Percentiles rank a stretch among this genome's conserved stretches.
Conservation (phyloP, 2,329 filamentous ascomycete genomes). For the Scedosporium dehoogii region DNA sequence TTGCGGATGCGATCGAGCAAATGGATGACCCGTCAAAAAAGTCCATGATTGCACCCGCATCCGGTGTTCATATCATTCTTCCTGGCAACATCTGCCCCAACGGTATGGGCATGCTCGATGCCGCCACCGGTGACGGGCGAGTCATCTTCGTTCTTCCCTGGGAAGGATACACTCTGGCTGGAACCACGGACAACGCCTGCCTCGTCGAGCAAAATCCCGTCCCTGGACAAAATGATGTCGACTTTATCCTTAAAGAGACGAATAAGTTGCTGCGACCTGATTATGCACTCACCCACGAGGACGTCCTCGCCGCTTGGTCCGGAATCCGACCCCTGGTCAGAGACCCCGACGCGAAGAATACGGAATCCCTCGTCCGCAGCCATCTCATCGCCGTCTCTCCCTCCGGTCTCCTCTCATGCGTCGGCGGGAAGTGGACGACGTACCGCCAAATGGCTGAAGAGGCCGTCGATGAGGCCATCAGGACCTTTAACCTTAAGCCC, state of each 20-base stretch:
- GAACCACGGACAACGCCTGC: slow-evolving; percentile 69
- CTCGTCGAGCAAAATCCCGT: slow-evolving; percentile 59
- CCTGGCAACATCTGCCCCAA: slow-evolving; percentile 70
- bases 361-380: slow-evolving; percentile 73
- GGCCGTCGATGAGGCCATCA: slow-evolving; percentile 69
- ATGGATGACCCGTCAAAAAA: slow-evolving; percentile 62
- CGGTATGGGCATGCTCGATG: slow-evolving; percentile 75
- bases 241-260: slow-evolving; percentile 73
- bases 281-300: slow-evolving; percentile 61
- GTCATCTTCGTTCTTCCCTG: slow-evolving; percentile 83
- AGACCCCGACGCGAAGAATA: slow-evolving; percentile 72
- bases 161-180: slow-evolving; percentile 79
- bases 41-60: slow-evolving; percentile 70
- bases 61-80: slow-evolving; percentile 74
- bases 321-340: slow-evolving; percentile 72
- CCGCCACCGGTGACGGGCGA: slow-evolving; percentile 71
- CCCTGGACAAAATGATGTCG: slow-evolving; percentile 66
- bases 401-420: slow-evolving; percentile 69
- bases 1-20: slow-evolving; percentile 69
- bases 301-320: slow-evolving; percentile 75
- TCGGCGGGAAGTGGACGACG: slow-evolving; percentile 81
- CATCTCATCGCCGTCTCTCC: slow-evolving; percentile 67
- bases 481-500: slow-evolving; percentile 51
- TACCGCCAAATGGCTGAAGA: slow-evolving; percentile 86
- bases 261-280: slow-evolving; percentile 67